Conservation (phyloP, 1,284 basidiomycete species). For the Puccinia polysora region DNA sequence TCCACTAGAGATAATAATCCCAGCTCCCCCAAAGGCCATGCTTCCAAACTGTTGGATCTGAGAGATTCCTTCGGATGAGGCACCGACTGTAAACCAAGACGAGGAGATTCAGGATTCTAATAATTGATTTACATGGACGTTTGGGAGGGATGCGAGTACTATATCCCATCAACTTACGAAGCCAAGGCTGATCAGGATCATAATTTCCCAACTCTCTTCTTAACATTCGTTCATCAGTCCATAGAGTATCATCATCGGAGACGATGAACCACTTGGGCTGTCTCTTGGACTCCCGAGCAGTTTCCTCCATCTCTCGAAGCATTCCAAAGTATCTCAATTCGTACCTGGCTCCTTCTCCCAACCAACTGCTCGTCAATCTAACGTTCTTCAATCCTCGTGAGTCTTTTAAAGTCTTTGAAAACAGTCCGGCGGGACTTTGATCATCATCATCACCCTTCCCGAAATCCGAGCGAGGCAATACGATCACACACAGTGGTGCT, state of each 20-base stretch:
- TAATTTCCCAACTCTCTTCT: conserved; percentile 48
- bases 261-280: conserved; percentile 27
- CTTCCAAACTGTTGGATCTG: conserved; percentile 47
- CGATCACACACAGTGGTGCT: neutral
- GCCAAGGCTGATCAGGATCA: conserved; percentile 45
- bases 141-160: neutral
- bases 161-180: conserved; percentile 41
- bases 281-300: neutral
- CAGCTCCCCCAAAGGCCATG: conserved; percentile 46
- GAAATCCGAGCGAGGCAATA: neutral
- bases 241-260: conserved; percentile 47
- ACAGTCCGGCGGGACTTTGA: neutral
- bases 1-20: conserved; percentile 45
- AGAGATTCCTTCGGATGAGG: conserved; percentile 46
- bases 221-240: conserved; percentile 46
- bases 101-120: neutral
- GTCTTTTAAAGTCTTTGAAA: neutral
- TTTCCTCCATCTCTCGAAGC: conserved; percentile 11
- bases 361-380: conserved; percentile 11
- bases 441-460: neutral
- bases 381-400: neutral
- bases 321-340: conserved; percentile 28
- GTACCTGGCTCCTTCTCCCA: conserved; percentile 13
- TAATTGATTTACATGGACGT: neutral
- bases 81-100: conserved; percentile 45